Percentiles rank a stretch among this genome's conserved stretches.
Conservation (phyloP, 345 rosid species). For the Hevea brasiliensis region DNA sequence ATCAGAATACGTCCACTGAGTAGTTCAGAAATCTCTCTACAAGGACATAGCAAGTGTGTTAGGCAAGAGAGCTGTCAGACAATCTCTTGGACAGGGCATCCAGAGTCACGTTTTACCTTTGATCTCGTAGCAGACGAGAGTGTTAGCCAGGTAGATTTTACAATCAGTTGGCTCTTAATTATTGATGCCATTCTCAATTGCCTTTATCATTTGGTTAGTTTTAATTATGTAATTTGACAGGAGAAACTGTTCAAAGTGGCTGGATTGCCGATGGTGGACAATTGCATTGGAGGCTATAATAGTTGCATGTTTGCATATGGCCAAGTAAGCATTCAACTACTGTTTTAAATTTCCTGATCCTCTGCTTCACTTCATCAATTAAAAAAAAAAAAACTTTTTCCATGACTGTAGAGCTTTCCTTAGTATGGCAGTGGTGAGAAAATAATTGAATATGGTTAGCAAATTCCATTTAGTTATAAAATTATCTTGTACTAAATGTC, state of each 20-base stretch:
- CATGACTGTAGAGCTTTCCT: too few species aligned
- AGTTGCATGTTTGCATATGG: slow-evolving; percentile 99
- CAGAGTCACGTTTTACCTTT: slow-evolving; percentile 87
- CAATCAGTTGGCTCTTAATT: background rate
- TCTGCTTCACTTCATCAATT: too few species aligned
- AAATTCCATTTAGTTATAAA: too few species aligned
- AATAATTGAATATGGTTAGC: too few species aligned
- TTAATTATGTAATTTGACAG: slow-evolving; percentile 37
- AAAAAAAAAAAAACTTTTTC: too few species aligned
- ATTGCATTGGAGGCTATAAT: slow-evolving; percentile 92
- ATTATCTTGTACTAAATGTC: too few species aligned
- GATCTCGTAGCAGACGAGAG: slow-evolving; percentile 90
- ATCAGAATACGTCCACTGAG: slow-evolving; percentile 88
- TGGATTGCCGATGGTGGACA: slow-evolving; percentile 97
- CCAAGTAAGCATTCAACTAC: slow-evolving; percentile 53
- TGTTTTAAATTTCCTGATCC: background rate
- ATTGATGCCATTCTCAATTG: background rate
- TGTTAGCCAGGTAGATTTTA: slow-evolving; percentile 68
- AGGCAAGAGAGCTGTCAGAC: slow-evolving; percentile 85
- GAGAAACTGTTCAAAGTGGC: slow-evolving; percentile 88
- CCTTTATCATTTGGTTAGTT: slow-evolving; percentile 6
- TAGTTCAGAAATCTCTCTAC: slow-evolving; percentile 72
- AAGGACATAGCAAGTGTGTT: slow-evolving; percentile 74
- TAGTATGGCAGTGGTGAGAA: too few species aligned
- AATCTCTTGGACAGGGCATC: slow-evolving; percentile 87